A percentile compares a stretch with the other conserved stretches of the same genome.
These are phyloP conservation scores for Globisporangium polare DNA, from an alignment of 352 stramenopile genomes.

Conservation along the genomic window DNA sequence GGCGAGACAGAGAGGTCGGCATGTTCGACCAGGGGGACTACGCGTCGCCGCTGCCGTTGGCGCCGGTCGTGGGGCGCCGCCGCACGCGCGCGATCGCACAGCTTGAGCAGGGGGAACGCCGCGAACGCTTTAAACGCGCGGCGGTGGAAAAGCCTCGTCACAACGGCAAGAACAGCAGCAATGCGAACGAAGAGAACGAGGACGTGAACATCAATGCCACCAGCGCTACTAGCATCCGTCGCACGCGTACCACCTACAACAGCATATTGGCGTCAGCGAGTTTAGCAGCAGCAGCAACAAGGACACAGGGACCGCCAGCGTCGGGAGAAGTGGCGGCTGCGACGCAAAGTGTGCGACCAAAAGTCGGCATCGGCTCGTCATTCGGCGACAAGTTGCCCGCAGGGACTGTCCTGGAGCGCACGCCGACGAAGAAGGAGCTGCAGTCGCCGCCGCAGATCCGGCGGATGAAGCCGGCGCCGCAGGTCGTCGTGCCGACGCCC, in stretches of 20 bases:
- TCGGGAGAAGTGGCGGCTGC: neutral
- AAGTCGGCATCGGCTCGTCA: slow-evolving; percentile 25
- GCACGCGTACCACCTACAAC: neutral
- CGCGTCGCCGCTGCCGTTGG: slow-evolving; percentile 4
- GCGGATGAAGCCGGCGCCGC: slow-evolving; percentile 15
- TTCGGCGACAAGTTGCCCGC: slow-evolving; percentile 18
- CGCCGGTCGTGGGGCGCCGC: slow-evolving; percentile 12
- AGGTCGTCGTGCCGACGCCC: slow-evolving; percentile 24
- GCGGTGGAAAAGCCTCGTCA: neutral
- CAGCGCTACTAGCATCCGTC: neutral
- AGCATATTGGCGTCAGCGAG: neutral
- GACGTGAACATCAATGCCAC: neutral
- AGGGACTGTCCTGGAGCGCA: slow-evolving; percentile 32
- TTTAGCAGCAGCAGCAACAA: neutral
- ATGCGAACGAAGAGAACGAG: slow-evolving; percentile 6
- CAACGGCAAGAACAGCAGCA: neutral
- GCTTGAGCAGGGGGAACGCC: slow-evolving; percentile 22
- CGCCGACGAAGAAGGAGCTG: slow-evolving; percentile 37
- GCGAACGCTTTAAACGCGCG: slow-evolving; percentile 28
- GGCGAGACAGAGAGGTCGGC: neutral
- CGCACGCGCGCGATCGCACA: slow-evolving; percentile 32
- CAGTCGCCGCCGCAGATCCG: slow-evolving; percentile 19
- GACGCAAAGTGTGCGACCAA: neutral
- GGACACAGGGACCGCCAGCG: neutral
- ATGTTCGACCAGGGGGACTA: slow-evolving; percentile 2